Percentiles rank a stretch among this genome's conserved stretches.
Evolutionary conservation across 345 rosid genomes (phyloP).

Genomic region (Turnera subulata): DNA sequence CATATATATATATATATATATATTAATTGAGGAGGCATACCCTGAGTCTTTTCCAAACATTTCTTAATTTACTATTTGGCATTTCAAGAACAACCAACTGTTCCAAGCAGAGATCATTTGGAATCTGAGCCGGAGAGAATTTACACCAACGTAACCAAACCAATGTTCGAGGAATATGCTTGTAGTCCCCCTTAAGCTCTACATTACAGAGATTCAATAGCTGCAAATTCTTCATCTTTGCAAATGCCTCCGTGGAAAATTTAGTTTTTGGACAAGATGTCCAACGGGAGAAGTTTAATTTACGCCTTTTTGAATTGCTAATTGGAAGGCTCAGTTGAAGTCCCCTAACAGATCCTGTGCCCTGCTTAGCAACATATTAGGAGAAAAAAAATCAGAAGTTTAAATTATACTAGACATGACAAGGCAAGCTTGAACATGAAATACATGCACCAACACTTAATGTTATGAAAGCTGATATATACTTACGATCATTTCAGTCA

Average conservation of each 20-base stretch:
- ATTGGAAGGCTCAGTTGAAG: not conserved
- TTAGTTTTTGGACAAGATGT: not conserved
- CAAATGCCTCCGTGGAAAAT: not conserved
- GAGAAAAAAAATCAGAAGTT: not conserved
- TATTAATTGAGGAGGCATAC: not conserved
- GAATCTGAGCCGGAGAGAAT: not conserved
- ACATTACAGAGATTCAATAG: not conserved
- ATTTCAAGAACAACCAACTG: slow-evolving; percentile 3
- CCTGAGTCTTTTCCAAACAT: not conserved
- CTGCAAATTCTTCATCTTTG: not conserved
- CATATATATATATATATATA: not conserved
- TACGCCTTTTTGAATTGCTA: not conserved
- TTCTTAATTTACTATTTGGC: not conserved
- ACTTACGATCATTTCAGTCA: not conserved
- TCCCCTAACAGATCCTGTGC: not conserved
- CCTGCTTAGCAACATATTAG: not conserved
- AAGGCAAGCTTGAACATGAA: not conserved
- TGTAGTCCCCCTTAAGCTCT: not conserved
- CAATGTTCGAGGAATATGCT: not conserved
- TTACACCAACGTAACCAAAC: not conserved
- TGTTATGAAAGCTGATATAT: not conserved
- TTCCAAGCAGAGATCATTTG: not conserved
- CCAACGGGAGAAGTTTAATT: not conserved
- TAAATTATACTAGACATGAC: not conserved
- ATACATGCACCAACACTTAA: not conserved